Percentiles rank a stretch among this genome's conserved stretches.
phyloP scores from a whole-genome alignment of 2,329 filamentous ascomycete genomes.

The Talaromyces amestolkiae region DNA sequence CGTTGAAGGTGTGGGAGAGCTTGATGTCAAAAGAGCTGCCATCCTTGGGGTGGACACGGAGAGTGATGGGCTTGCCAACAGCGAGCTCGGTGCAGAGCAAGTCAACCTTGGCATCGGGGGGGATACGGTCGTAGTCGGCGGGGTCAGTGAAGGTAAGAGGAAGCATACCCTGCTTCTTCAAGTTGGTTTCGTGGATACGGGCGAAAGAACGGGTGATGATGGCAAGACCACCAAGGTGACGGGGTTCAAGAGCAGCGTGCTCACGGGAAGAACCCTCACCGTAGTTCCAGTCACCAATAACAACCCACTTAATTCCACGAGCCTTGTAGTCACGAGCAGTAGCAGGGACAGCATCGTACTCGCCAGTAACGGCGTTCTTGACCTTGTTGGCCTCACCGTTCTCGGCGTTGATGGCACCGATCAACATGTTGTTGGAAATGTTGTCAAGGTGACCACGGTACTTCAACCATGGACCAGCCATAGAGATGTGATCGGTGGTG shows the following conservation, averaged over 20 bases:
- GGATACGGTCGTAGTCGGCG: conserved; percentile 96
- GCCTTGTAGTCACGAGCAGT: conserved; percentile 98
- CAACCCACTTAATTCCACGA: conserved; percentile 94
- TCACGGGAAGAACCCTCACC: conserved; percentile 97
- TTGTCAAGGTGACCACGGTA: conserved; percentile 99
- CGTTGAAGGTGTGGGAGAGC: conserved; percentile 96
- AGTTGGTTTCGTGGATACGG: conserved; percentile 99
- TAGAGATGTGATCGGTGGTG: conserved; percentile 95
- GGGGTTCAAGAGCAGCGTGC: conserved; percentile 95
- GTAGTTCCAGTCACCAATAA: conserved; percentile 99
- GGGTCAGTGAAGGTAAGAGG: conserved; percentile 92
- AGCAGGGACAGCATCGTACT: conserved; percentile 84
- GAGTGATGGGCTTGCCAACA: conserved; percentile 88
- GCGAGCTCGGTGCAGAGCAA: conserved; percentile 83
- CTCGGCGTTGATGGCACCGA: conserved; percentile 91
- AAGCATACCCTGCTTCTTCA: conserved; percentile 99
- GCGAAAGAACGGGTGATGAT: conserved; percentile 96
- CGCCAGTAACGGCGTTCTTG: conserved; percentile 80
- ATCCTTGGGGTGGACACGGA: conserved; percentile 87
- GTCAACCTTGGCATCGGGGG: conserved; percentile 88
- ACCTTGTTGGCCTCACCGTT: conserved; percentile 98
- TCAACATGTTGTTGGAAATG: conserved; percentile 99
- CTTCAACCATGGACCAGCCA: conserved; percentile 96
- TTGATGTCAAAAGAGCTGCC: conserved; percentile 76
- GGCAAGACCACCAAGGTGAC: conserved; percentile 92